These are phyloP conservation scores for Phaeotremella fagi DNA, from an alignment of 768 basidiomycete species.

Conservation along the genomic window DNA sequence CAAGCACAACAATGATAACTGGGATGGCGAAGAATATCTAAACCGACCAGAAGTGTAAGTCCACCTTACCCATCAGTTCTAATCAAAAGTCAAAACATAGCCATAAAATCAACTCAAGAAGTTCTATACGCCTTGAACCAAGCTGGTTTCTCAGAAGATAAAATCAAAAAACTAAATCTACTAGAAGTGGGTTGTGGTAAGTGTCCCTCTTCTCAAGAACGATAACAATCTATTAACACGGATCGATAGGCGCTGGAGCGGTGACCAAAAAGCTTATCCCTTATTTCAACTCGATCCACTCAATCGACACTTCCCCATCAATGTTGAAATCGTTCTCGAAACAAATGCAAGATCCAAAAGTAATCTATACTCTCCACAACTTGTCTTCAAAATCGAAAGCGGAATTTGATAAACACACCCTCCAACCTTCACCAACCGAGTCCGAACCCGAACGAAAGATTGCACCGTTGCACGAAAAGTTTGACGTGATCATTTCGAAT, in stretches of 20 bases:
- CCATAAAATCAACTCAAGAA: slow-evolving; percentile 5
- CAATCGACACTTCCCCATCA: slow-evolving; percentile 29
- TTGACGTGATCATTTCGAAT: slow-evolving; percentile 29
- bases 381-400: slow-evolving; percentile 20
- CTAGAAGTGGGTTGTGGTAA: slow-evolving; percentile 33
- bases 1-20: slow-evolving; percentile 10
- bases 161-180: slow-evolving; percentile 8
- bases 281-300: slow-evolving; percentile 27
- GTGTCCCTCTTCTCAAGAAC: slow-evolving; percentile 1
- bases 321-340: slow-evolving; percentile 22
- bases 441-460: slow-evolving; percentile 9
- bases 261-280: slow-evolving; percentile 19
- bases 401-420: slow-evolving; percentile 6
- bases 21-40: slow-evolving; percentile 22
- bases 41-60: slow-evolving; percentile 24
- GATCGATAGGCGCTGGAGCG: slow-evolving; percentile 24
- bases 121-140: slow-evolving; percentile 14
- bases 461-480: slow-evolving; percentile 11
- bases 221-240: background rate
- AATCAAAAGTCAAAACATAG: background rate
- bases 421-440: slow-evolving; percentile 12
- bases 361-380: slow-evolving; percentile 19
- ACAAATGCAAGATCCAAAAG: background rate
- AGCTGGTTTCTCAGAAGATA: slow-evolving; percentile 8
- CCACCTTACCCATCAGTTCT: background rate